phyloP scores from a whole-genome alignment of 148 eudicot genomes.

The Cornus kousa region DNA sequence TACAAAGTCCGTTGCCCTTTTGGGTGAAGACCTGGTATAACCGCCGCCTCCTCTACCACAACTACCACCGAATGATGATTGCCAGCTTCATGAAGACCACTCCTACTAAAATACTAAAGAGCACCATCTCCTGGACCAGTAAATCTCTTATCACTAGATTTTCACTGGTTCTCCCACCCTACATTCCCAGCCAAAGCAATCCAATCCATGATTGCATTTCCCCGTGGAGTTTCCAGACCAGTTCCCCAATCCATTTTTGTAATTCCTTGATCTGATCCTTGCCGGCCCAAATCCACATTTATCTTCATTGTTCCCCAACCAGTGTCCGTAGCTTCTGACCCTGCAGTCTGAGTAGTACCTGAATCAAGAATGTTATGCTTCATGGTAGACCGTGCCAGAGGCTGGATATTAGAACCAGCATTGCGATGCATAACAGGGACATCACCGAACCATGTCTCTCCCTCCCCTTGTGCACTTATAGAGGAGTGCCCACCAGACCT shows the following conservation, averaged over 20 bases:
- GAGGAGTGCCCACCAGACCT: slow-evolving; percentile 42
- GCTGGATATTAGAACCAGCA: slow-evolving; percentile 27
- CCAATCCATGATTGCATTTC: slow-evolving; percentile 25
- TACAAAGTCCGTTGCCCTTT: slow-evolving; percentile 82
- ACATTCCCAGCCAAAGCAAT: slow-evolving; percentile 20
- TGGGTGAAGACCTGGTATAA: slow-evolving; percentile 40
- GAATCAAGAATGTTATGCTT: slow-evolving; percentile 13
- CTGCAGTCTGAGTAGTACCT: slow-evolving; percentile 23
- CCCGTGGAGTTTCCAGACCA: slow-evolving; percentile 28
- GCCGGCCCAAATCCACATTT: slow-evolving; percentile 26
- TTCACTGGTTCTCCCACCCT: slow-evolving; percentile 35
- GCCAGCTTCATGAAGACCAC: slow-evolving; percentile 54
- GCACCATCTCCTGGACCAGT: slow-evolving; percentile 48
- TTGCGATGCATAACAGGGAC: slow-evolving; percentile 19
- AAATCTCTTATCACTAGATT: slow-evolving; percentile 37
- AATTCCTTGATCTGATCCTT: slow-evolving; percentile 42
- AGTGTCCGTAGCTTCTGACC: slow-evolving; percentile 14
- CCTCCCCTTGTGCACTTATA: slow-evolving; percentile 30
- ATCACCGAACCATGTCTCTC: slow-evolving; percentile 16
- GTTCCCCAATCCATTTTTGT: slow-evolving; percentile 17
- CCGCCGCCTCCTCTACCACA: slow-evolving; percentile 16
- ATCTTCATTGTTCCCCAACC: slow-evolving; percentile 32
- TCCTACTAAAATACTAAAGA: slow-evolving; percentile 23
- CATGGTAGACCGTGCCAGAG: slow-evolving; percentile 21
- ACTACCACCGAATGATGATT: slow-evolving; percentile 37